These are phyloP conservation scores for Azolla pinnata DNA, from an alignment of 75 land plant genomes.

Conservation along the genomic window DNA sequence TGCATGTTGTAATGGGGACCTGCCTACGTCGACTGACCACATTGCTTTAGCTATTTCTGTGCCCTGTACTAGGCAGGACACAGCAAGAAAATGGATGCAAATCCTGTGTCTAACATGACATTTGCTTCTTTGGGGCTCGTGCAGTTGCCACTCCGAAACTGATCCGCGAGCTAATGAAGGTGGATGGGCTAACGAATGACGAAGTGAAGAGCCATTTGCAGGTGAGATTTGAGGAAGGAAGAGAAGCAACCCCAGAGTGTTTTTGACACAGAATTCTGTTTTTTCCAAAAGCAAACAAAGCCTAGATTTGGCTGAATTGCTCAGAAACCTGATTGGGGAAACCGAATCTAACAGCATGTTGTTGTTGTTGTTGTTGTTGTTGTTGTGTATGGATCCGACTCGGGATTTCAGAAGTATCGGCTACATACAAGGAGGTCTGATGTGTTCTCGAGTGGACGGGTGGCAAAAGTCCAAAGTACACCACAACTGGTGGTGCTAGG, in stretches of 20 bases:
- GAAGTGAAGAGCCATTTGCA: slow-evolving; percentile 90
- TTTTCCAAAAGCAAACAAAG: too few species aligned
- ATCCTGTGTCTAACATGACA: too few species aligned
- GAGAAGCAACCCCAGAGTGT: not conserved
- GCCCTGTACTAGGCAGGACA: too few species aligned
- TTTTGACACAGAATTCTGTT: not conserved
- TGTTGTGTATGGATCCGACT: not conserved
- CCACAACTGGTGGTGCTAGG: too few species aligned
- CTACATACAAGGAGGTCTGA: slow-evolving; percentile 44
- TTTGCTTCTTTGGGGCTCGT: too few species aligned
- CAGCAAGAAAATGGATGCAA: too few species aligned
- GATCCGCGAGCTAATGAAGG: slow-evolving; percentile 76
- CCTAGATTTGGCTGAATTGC: too few species aligned
- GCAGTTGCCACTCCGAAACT: slow-evolving; percentile 84
- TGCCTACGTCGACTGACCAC: too few species aligned
- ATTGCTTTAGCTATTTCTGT: not conserved
- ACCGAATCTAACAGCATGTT: slow-evolving; percentile 6
- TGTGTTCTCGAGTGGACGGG: too few species aligned
- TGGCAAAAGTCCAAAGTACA: too few species aligned
- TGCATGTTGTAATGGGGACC: too few species aligned
- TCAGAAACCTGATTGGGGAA: too few species aligned
- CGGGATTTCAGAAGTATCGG: slow-evolving; percentile 55
- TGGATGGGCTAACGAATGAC: slow-evolving; percentile 82
- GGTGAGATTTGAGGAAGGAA: slow-evolving; percentile 16
- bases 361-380: not conserved